Base-by-base conservation (phyloP, 257 asterid species). In the Scutellaria minor region DNA sequence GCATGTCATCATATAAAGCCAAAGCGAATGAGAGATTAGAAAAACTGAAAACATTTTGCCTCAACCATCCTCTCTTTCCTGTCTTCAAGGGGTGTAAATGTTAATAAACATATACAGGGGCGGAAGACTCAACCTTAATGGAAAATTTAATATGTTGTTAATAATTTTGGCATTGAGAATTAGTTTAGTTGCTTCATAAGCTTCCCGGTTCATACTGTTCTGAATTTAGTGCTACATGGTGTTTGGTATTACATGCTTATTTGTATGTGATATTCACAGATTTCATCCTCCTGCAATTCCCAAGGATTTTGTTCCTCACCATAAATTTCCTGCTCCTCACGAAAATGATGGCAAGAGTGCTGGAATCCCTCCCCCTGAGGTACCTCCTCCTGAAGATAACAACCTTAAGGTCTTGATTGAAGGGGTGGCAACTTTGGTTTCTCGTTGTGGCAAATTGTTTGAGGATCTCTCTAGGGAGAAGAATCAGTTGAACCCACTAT, bases 391-490 rank as follows among this genome's bases (percentile, higher is more conserved):
- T 3, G 95, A 84, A 78, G 95, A 91, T 80, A 84, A 81, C 85
- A 82, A 81, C 75, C 92, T 91, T 66, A 91, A 83, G 78, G 85
- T 91, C 82, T 80, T 90, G 83, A 92, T 94, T 68, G 99, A 94
- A 78, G 99, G 99, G 66, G 88, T 94, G 75, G 98, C 99, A 74
- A 82, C 89, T 71, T 82, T 94, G 78, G 99, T 94, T 46, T 93
- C 93, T 77, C 99, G 98, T 63, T 92, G 95, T 68, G 98, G 99
- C 20, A 87, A 84, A 75, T 86, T 94, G 80, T 90, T 91, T 51
- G 99, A 94, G 87, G 96, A 94, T 82, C 96, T 92, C 66, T 88
- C 91, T 44, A 85, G 87, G 73, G 98, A 90, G 85, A 94, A 91
- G 84, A 88, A 89, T 80, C 97, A 87, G 75, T 81, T 85, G 45